A percentile compares a stretch with the other conserved stretches of the same genome.
Conservation (phyloP, 345 rosid species). For the Acer negundo region DNA sequence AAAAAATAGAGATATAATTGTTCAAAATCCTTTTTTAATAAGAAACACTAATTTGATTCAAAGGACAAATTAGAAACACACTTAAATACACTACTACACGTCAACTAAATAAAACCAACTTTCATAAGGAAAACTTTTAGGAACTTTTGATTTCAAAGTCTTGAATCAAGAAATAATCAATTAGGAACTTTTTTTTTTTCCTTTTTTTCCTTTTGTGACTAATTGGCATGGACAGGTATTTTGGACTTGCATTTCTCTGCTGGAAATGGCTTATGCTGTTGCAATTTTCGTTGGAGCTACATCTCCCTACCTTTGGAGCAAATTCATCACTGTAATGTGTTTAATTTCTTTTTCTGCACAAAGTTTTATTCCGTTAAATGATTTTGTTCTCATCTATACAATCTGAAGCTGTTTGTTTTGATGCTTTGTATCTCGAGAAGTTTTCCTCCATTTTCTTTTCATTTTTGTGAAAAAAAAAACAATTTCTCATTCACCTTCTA, state of each 20-base stretch:
- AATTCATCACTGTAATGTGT: slow-evolving; percentile 64
- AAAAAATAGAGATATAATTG: too few relatives aligned
- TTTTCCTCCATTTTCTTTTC: too few relatives aligned
- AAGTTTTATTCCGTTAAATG: neutral
- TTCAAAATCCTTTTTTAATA: too few relatives aligned
- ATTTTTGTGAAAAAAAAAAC: too few relatives aligned
- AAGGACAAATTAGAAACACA: too few relatives aligned
- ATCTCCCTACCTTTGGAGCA: slow-evolving; percentile 81
- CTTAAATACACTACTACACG: too few relatives aligned
- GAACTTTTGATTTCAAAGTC: too few relatives aligned
- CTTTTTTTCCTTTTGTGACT: slow-evolving; percentile 12
- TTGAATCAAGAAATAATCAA: too few relatives aligned
- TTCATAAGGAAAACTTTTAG: too few relatives aligned
- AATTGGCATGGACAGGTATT: slow-evolving; percentile 61
- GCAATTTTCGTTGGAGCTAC: slow-evolving; percentile 77
- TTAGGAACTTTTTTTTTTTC: too few relatives aligned
- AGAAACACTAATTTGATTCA: too few relatives aligned
- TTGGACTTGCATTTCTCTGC: slow-evolving; percentile 84
- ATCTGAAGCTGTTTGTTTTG: neutral
- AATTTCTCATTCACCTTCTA: neutral
- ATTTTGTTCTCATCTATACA: neutral
- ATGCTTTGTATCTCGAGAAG: neutral
- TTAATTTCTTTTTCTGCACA: slow-evolving; percentile 1
- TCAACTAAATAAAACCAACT: too few relatives aligned
- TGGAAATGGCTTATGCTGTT: slow-evolving; percentile 76